Evolutionary conservation across 768 basidiomycete genomes (phyloP).

Genomic region (Lentinus brumalis): DNA sequence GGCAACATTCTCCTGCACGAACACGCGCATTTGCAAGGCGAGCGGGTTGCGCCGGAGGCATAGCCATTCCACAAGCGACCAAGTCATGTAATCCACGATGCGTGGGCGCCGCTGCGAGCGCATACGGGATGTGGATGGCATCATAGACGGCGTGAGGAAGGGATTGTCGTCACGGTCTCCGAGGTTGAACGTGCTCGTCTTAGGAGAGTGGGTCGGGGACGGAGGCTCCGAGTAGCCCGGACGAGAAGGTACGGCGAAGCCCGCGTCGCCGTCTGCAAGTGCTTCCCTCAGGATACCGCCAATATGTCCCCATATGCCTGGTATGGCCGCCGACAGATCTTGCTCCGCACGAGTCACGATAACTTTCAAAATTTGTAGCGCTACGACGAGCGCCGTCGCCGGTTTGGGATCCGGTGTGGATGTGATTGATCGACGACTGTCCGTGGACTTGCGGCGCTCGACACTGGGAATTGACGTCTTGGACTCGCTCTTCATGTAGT

Average conservation of each 20-base stretch:
- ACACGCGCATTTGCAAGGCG: conserved; percentile 62
- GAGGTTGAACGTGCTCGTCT: conserved; percentile 17
- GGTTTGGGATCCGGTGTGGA: conserved; percentile 21
- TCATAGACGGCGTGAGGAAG: conserved; percentile 20
- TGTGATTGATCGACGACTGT: conserved; percentile 41
- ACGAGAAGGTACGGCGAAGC: conserved; percentile 51
- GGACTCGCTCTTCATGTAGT: conserved; percentile 10
- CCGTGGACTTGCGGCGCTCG: conserved; percentile 51
- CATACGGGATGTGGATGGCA: conserved; percentile 31
- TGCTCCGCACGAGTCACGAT: conserved; percentile 63
- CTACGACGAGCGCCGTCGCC: conserved; percentile 42
- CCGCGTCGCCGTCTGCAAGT: conserved; percentile 60
- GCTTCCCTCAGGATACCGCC: conserved; percentile 51
- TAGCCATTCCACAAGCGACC: conserved; percentile 71
- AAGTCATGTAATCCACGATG: conserved; percentile 68
- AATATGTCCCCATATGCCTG: conserved; percentile 67
- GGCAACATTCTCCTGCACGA: conserved; percentile 65
- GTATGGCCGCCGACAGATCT: conserved; percentile 55
- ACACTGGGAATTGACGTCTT: conserved; percentile 28
- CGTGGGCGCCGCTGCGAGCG: conserved; percentile 44
- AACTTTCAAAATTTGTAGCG: conserved; percentile 68
- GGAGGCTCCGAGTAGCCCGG: conserved; percentile 45
- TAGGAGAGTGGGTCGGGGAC: conserved; percentile 56
- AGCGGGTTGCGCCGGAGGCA: conserved; percentile 66
- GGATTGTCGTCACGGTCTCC: conserved; percentile 21